Evolutionary conservation across 495 filamentous ascomycete species (phyloP).

Genomic region (Podospora australis): DNA sequence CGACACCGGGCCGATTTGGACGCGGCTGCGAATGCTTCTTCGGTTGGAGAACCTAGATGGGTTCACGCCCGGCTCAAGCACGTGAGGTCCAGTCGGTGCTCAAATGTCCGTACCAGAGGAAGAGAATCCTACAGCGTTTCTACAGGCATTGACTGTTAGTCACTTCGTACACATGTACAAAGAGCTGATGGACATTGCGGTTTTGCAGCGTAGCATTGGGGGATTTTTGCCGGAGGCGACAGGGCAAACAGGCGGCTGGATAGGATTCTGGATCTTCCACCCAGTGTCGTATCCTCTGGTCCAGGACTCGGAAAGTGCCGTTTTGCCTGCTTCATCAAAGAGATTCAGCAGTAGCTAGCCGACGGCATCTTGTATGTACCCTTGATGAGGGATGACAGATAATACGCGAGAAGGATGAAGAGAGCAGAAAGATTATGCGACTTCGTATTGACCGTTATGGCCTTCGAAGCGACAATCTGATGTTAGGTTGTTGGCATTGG

Average conservation of each 20-base stretch:
- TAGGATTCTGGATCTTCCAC: slow-evolving; percentile 3
- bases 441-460: neutral
- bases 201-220: slow-evolving; percentile 19
- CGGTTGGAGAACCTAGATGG: neutral
- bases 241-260: slow-evolving; percentile 7
- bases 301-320: slow-evolving; percentile 12
- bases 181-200: neutral
- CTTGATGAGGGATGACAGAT: neutral
- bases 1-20: neutral
- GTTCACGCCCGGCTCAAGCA: neutral
- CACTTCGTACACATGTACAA: neutral
- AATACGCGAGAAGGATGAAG: neutral
- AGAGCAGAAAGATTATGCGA: neutral
- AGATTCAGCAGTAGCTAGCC: slow-evolving; percentile 1
- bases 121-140: neutral
- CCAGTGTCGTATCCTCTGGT: slow-evolving; percentile 12
- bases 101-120: neutral
- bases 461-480: neutral
- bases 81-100: neutral
- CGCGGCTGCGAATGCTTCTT: neutral
- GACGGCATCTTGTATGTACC: neutral
- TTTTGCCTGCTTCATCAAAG: slow-evolving; percentile 7
- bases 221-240: slow-evolving; percentile 19
- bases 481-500: neutral
- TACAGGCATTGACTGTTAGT: neutral